Conservation (phyloP, 345 rosid species). For the Orychophragmus violaceus region DNA sequence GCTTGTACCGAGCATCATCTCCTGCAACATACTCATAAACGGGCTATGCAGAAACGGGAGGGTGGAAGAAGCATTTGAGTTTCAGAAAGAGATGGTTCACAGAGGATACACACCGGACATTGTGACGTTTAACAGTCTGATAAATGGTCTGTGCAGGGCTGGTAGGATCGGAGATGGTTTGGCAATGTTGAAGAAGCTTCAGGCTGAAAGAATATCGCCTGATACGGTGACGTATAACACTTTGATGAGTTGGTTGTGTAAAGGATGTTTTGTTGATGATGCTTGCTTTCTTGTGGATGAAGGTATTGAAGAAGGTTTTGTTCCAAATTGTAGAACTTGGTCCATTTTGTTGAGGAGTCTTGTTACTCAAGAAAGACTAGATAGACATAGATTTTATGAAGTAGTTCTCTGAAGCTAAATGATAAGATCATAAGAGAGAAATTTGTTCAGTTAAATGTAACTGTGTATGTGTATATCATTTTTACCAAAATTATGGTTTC, state of each 20-base stretch:
- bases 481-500: neutral
- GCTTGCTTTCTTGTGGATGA: constrained; percentile 51
- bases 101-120: constrained; percentile 71
- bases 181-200: constrained; percentile 52
- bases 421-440: neutral
- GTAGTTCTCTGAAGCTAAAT: neutral
- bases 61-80: constrained; percentile 59
- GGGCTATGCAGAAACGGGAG: constrained; percentile 58
- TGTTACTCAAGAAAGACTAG: constrained; percentile 6
- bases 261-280: constrained; percentile 48
- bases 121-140: constrained; percentile 71
- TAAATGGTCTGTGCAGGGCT: constrained; percentile 67
- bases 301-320: constrained; percentile 49
- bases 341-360: constrained; percentile 47
- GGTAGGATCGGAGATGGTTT: constrained; percentile 57
- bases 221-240: constrained; percentile 80
- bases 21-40: constrained; percentile 72
- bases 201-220: constrained; percentile 62
- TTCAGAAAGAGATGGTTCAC: constrained; percentile 65
- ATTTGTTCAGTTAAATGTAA: neutral
- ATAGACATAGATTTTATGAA: constrained; percentile 5
- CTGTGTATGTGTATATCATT: neutral
- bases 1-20: constrained; percentile 43
- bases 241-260: constrained; percentile 67
- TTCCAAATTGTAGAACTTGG: constrained; percentile 69